Evolutionary conservation across 2,329 filamentous ascomycete species (phyloP).

Genomic region (Onygenales sp.): DNA sequence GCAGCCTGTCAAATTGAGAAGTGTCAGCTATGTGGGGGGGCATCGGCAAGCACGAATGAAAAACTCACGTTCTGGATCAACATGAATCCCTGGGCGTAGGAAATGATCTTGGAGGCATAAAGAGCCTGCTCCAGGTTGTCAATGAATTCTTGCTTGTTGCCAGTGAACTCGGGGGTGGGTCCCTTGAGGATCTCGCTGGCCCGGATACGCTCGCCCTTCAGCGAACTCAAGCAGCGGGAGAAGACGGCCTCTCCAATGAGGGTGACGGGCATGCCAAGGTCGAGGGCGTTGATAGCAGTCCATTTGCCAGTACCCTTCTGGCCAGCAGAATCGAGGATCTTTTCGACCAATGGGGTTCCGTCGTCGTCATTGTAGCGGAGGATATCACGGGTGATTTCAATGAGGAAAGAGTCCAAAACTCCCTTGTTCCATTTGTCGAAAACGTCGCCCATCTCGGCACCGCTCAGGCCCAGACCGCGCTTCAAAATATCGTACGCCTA

Average conservation of each 20-base stretch:
- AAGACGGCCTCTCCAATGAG: conserved; percentile 97
- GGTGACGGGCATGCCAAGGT: conserved; percentile 97
- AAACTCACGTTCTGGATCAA: conserved; percentile 85
- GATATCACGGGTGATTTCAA: conserved; percentile 98
- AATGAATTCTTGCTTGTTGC: conserved; percentile 87
- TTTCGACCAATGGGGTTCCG: conserved; percentile 83
- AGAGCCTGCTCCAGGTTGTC: conserved; percentile 97
- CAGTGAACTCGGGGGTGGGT: conserved; percentile 70
- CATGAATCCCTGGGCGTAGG: conserved; percentile 99
- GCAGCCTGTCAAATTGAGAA: conserved; percentile 56
- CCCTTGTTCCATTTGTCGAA: conserved; percentile 97
- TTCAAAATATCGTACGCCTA: conserved; percentile 99
- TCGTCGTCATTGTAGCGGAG: conserved; percentile 98
- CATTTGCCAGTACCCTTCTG: conserved; percentile 99
- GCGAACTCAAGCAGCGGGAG: conserved; percentile 80
- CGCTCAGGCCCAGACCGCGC: conserved; percentile 78
- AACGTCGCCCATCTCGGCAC: conserved; percentile 94
- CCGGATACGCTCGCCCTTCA: conserved; percentile 85
- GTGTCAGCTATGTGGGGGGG: conserved; percentile 8
- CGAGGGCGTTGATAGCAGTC: conserved; percentile 98
- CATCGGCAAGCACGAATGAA: not conserved
- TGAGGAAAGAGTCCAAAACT: conserved; percentile 96
- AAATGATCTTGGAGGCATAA: conserved; percentile 99
- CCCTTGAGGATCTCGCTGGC: conserved; percentile 72
- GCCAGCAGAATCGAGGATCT: conserved; percentile 96